Base-by-base conservation (phyloP, 2,329 filamentous ascomycete species). In the Macrophomina pseudophaseolina region DNA sequence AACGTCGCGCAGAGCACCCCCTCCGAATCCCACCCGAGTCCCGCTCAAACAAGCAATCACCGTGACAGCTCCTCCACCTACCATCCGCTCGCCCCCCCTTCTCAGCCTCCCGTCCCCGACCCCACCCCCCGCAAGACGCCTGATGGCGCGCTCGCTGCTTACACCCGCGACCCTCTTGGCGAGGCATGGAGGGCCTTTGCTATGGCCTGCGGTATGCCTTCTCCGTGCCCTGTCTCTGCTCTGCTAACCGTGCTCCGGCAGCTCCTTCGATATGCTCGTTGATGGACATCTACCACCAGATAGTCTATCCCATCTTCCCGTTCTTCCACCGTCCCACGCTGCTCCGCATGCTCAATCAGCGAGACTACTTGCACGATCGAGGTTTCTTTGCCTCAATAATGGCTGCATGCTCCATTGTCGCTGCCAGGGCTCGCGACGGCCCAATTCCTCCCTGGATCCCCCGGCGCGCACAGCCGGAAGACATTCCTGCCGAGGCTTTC, bases 251-350 rank as follows among this genome's bases (percentile, higher is more conserved):
- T 14, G 7, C 30, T 3, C 6, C 14, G 7, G 12, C 44, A 62
- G 58, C 42, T 7, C 71, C 69, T 33, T 75, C 75, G 48, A 80
- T 85, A 49, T 73, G 77, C 60, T 75, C 79, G 71, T 73, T 84
- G n/a, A 75, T 84, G 30, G 78, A 83, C 16, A 75, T 85, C 16
- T 86, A 85, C 74, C 83, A 84, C 72, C 81, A 85, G 66, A 79
- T 84, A 51, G 80, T 85, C n/a, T 85, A 85, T 72, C 84, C 84
- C 1, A 81, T 85, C 58, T 83, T 85, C 67, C 84, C 84, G 4
- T 74, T 86, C 32, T 86, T 86, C 69, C 82, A 86, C 70, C 78
- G 78, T 42, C 77, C 77, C n/a, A 81, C 79, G 18, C 77, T 83
- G 51, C 72, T 78, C 32, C 71, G 78, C 9, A 78, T 76, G 51